Evolutionary conservation across 1,139 yeast species (phyloP).

Genomic region (Torulaspora globosa): DNA sequence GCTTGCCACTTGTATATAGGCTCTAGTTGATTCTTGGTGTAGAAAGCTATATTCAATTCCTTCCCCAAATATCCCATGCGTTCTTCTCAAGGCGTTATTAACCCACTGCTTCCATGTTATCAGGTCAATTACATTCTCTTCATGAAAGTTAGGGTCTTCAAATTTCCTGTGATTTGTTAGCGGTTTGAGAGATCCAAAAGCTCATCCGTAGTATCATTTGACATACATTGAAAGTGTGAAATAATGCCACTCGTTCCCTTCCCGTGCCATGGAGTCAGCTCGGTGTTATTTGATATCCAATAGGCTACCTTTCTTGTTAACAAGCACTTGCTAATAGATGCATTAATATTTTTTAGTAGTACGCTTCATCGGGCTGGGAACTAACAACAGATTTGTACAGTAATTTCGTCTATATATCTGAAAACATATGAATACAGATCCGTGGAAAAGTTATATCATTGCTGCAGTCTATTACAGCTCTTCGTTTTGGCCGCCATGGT

Average conservation of each 20-base stretch:
- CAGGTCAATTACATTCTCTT: constrained; percentile 30
- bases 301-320: background rate
- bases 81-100: constrained; percentile 34
- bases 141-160: constrained; percentile 20
- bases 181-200: constrained; percentile 1
- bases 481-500: background rate
- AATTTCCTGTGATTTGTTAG: constrained; percentile 21
- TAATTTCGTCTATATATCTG: background rate
- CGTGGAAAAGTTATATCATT: background rate
- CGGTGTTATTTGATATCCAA: background rate
- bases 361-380: no score
- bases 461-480: background rate
- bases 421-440: background rate
- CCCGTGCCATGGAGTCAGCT: background rate
- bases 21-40: constrained; percentile 23
- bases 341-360: no score
- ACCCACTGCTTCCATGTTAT: constrained; percentile 41
- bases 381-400: background rate
- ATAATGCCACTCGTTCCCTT: constrained; percentile 29
- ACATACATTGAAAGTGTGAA: constrained; percentile 30
- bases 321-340: background rate
- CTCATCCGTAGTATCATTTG: background rate
- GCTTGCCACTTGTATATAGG: constrained; percentile 30
- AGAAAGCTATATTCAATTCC: constrained; percentile 37
- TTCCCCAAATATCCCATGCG: constrained; percentile 42